Evolutionary conservation across 2,329 filamentous ascomycete genomes (phyloP), one percentile per base, ranked within the genome.

Genomic region (Calonectria pteridis): DNA sequence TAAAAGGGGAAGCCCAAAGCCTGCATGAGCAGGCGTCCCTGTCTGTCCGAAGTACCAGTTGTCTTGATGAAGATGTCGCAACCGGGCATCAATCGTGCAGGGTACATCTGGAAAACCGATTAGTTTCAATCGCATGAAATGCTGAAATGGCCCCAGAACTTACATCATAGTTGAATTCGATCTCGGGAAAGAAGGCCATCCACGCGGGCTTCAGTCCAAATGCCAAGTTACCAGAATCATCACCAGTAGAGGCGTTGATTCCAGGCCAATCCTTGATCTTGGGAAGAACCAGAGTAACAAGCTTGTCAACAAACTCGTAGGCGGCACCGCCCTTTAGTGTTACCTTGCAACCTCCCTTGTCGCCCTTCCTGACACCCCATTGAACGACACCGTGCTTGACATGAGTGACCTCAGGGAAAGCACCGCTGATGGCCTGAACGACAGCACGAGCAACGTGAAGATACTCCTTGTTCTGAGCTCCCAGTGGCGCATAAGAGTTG

Each of bases 181-280:
- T 91, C 87, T 99, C 97, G 0, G 97, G 97, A 86, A 98, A 99
- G 77, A 94, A 87, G 65, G 93, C 92, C 80, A 98, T 92, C 78
- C 94, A 91, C 72, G 95, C 93, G 6, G 93, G 89, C 18, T 89
- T 89, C 79, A 99, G 88, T 78, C 97, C 97, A 84, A 96, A 96
- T 13, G 89, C 90, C 78, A 99, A 89, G 84, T 98, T 98, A 46
- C 97, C 97, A 75, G 93, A 93, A 81, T 92, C 93, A 84, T 99
- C 97, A 81, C 97, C 97, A 49, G 94, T 94, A 53, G 81, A 84
- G 73, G 85, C 88, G 77, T 85, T 82, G 70, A 92, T 81, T 26
- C 97, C 97, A 70, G 91, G 91, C 94, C 95, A 99, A 79, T 99
- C 97, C 89, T 98, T 99, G 85, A 99, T 97, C 82, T 93, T 94